Evolutionary conservation across 805 yeast genomes (phyloP), one percentile per base, ranked within the genome.

Genomic region (Ogataea ramenticola): DNA sequence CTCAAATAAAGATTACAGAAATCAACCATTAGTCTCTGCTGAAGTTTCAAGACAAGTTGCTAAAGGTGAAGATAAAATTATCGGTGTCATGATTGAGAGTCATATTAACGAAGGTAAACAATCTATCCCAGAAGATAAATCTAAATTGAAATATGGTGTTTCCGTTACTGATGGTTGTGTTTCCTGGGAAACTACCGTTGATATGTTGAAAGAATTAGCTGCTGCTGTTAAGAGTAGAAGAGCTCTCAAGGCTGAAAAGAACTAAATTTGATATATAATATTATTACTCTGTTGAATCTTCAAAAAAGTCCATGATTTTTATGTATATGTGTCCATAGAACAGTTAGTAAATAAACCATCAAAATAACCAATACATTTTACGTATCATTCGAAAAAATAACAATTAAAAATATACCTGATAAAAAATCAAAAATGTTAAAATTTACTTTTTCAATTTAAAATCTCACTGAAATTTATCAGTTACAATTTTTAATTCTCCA

Each of bases 101-200:
- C 86, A 91, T 62, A 77, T 93, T 53, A 76, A 74, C 48, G 97
- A 85, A 62, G 99, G 99, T 43, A 83, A 95, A 69, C 99, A 93
- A 72, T 81, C 85, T 58, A 89, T 89, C 47, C 90, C 91, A 46
- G 77, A 86, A 39, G 96, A 96, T 43, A 82, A 83, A 60, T 73
- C 72, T 43, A 77, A 72, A 20, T 77, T 91, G 66, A 78, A 84
- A 58, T 91, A 91, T 68, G 99, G 99, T 49, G 86, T 89, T 50
- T 86, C 96, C 27, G 89, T 91, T 56, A 91, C 99, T n/a, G 99
- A 91, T 66, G 96, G 96, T 29, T 91, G 99, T 74, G 89, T 91
- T 48, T 77, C 87, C 47, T 87, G 96, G 88, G 93, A 85, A 43
- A 71, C 79, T 40, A 91, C 99, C 16, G 91, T 74, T 40, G 67